Conservation (phyloP, 2,329 filamentous ascomycete species). For the Fusarium brachygibbosum region DNA sequence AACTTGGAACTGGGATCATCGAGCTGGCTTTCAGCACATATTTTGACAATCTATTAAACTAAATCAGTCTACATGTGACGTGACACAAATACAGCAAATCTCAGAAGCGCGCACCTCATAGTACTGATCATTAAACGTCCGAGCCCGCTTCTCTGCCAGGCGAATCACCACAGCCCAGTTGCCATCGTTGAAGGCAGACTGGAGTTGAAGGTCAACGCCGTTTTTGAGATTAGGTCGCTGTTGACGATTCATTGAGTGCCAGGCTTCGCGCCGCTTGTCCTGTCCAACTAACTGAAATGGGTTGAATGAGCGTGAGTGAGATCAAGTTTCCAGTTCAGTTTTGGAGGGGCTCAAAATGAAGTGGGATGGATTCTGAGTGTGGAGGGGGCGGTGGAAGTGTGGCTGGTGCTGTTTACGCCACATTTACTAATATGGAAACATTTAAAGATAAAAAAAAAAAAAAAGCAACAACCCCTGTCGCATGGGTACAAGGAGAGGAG, state of each 20-base stretch:
- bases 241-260: constrained; percentile 52
- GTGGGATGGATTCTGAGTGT: constrained; percentile 36
- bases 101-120: constrained; percentile 60
- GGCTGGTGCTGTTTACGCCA: constrained; percentile 30
- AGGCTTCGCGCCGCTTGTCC: constrained; percentile 20
- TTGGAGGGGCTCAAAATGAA: constrained; percentile 46
- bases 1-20: constrained; percentile 64
- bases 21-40: constrained; percentile 65
- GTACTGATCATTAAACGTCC: constrained; percentile 66
- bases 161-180: constrained; percentile 67
- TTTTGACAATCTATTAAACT: constrained; percentile 58
- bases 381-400: constrained; percentile 28
- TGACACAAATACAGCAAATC: neutral
- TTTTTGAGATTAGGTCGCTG: constrained; percentile 59
- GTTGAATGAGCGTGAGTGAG: constrained; percentile 29
- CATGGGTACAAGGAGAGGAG: neutral
- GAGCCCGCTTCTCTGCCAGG: constrained; percentile 65
- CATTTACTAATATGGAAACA: neutral
- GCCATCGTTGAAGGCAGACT: constrained; percentile 67
- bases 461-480: neutral
- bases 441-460: neutral
- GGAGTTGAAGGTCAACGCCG: constrained; percentile 67
- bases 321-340: constrained; percentile 29
- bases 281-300: constrained; percentile 24
- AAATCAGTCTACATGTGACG: constrained; percentile 16